These are phyloP conservation scores for Chaetomium sp. DNA, from an alignment of 2,329 filamentous ascomycete species.

Conservation along the genomic window DNA sequence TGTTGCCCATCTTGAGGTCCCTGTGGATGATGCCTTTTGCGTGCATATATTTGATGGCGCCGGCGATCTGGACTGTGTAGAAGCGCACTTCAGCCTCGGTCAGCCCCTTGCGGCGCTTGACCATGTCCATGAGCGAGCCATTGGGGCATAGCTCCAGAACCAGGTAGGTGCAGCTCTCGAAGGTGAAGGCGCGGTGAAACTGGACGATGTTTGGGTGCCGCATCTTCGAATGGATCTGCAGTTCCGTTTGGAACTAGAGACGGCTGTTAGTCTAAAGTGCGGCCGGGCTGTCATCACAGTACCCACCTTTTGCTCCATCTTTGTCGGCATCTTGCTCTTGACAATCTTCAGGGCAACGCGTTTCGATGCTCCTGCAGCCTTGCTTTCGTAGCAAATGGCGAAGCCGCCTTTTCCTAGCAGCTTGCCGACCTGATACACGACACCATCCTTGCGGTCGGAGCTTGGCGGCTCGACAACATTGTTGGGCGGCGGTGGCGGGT, in stretches of 20 bases:
- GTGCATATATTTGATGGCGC: conserved; percentile 98
- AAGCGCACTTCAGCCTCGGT: conserved; percentile 93
- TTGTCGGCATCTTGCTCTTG: conserved; percentile 77
- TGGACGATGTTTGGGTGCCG: conserved; percentile 93
- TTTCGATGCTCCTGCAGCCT: conserved; percentile 65
- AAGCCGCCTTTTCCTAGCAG: conserved; percentile 81
- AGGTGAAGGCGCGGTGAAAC: conserved; percentile 92
- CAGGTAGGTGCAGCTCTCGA: conserved; percentile 85
- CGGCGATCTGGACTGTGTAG: conserved; percentile 92
- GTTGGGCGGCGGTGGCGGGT: conserved; percentile 64
- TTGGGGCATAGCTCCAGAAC: conserved; percentile 94
- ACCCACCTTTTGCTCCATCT: conserved; percentile 79
- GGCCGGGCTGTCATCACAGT: neutral
- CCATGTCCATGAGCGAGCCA: conserved; percentile 96
- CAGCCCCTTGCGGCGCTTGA: conserved; percentile 85
- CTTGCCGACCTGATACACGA: conserved; percentile 72
- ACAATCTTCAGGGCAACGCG: conserved; percentile 80
- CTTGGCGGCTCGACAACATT: conserved; percentile 65
- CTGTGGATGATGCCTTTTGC: conserved; percentile 93
- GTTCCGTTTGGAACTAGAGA: conserved; percentile 70
- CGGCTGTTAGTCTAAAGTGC: conserved; percentile 23
- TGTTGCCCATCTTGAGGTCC: conserved; percentile 96
- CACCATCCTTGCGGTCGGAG: conserved; percentile 67
- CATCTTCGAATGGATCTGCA: conserved; percentile 99
- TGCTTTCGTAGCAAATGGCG: conserved; percentile 76